Evolutionary conservation across 352 stramenopile species (phyloP).

Genomic region (Pythium aphanidermatum): DNA sequence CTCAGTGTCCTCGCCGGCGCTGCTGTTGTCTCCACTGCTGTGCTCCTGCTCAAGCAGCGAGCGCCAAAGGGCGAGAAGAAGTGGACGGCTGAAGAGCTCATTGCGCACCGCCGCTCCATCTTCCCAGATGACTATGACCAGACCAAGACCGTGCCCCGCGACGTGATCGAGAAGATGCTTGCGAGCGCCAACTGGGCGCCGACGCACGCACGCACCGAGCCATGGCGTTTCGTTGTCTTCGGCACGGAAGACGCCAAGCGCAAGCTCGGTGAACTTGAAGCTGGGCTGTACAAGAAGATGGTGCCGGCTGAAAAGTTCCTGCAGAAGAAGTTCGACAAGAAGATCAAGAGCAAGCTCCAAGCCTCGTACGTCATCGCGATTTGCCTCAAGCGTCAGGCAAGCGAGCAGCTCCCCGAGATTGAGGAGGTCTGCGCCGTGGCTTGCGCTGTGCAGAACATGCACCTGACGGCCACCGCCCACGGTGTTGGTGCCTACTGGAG

Average conservation of each 20-base stretch:
- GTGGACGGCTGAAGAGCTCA: conserved; percentile 70
- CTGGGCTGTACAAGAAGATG: conserved; percentile 60
- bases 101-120: conserved; percentile 68
- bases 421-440: conserved; percentile 75
- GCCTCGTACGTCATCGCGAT: conserved; percentile 81
- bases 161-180: conserved; percentile 72
- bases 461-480: conserved; percentile 60
- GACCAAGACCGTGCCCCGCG: conserved; percentile 38
- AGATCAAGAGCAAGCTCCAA: conserved; percentile 55
- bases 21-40: conserved; percentile 11
- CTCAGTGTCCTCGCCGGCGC: conserved; percentile 15
- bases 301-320: conserved; percentile 63
- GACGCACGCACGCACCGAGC: conserved; percentile 74
- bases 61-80: conserved; percentile 19
- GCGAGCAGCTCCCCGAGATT: conserved; percentile 71
- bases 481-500: conserved; percentile 83
- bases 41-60: conserved; percentile 19
- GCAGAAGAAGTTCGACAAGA: conserved; percentile 79
- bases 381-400: conserved; percentile 83
- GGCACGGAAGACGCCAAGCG: conserved; percentile 36
- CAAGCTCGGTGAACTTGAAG: conserved; percentile 59
- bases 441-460: conserved; percentile 83
- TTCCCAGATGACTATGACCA: conserved; percentile 69
- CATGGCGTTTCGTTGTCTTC: conserved; percentile 83
- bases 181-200: conserved; percentile 77